These are phyloP conservation scores for Vinca minor DNA, from an alignment of 257 asterid species.

Conservation along the genomic window DNA sequence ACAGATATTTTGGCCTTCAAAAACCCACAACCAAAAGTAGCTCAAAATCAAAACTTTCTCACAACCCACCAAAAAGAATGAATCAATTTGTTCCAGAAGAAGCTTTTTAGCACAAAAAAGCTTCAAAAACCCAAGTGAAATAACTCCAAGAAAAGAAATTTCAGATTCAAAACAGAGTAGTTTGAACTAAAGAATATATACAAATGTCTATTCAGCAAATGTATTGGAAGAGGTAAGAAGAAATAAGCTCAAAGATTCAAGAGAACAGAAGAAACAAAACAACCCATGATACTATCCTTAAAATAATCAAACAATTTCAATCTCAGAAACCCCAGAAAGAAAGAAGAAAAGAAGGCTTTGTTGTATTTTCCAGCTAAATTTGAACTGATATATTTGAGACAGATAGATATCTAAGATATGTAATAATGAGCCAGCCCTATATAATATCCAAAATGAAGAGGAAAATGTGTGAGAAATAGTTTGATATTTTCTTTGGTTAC, in stretches of 20 bases:
- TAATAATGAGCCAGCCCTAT: no score
- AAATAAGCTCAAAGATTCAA: no score
- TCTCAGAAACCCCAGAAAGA: constrained; percentile 18
- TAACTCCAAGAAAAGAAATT: no score
- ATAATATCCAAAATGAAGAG: not conserved
- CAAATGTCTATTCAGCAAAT: no score
- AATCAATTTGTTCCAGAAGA: constrained; percentile 1
- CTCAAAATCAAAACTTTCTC: constrained; percentile 9
- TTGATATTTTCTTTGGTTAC: constrained; percentile 32
- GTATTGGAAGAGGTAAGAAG: no score
- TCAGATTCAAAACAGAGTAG: no score
- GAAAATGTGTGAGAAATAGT: constrained; percentile 21
- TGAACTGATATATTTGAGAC: not conserved
- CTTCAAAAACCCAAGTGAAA: no score
- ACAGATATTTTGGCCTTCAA: no score
- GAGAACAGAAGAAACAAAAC: no score
- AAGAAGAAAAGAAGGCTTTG: constrained; percentile 8
- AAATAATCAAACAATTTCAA: not conserved
- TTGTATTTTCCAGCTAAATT: constrained; percentile 4
- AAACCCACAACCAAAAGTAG: constrained; percentile 5
- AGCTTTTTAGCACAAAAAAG: no score
- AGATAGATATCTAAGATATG: not conserved
- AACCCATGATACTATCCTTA: not conserved
- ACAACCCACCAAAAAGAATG: constrained; percentile 7
- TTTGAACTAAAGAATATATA: no score